Conservation (phyloP, 768 basidiomycete species). For the Melanogaster broomeanus region DNA sequence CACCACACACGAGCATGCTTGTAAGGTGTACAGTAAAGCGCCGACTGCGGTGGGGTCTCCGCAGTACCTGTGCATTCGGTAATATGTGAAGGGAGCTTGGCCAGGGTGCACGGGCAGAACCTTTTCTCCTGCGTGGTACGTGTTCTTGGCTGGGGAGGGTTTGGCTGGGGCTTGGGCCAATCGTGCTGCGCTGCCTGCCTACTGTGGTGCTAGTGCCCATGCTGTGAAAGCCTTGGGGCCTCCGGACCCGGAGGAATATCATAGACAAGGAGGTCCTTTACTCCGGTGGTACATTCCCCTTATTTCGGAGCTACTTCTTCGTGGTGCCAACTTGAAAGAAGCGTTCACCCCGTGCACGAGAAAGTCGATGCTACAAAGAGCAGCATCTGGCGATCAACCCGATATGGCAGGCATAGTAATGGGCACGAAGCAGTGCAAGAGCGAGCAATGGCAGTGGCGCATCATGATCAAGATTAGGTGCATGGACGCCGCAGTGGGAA, state of each 20-base stretch:
- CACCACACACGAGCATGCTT: slow-evolving; percentile 18
- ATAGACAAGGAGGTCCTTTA: slow-evolving; percentile 10
- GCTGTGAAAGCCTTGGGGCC: too few relatives aligned
- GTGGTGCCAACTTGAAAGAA: not conserved
- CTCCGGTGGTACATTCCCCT: too few relatives aligned
- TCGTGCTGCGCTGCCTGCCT: not conserved
- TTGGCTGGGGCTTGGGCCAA: not conserved
- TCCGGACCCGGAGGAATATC: not conserved
- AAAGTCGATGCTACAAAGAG: not conserved
- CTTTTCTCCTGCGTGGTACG: not conserved
- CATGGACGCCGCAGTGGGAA: too few relatives aligned
- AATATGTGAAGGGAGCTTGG: too few relatives aligned
- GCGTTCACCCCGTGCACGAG: not conserved
- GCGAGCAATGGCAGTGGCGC: too few relatives aligned
- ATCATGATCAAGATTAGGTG: too few relatives aligned
- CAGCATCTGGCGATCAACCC: slow-evolving; percentile 7
- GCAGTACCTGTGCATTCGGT: too few relatives aligned
- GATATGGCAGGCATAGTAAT: slow-evolving; percentile 12
- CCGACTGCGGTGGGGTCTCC: slow-evolving; percentile 16
- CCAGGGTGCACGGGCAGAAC: not conserved
- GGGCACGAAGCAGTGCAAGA: not conserved
- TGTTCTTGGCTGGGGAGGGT: not conserved
- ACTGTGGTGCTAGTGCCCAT: slow-evolving; percentile 20
- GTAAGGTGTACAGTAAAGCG: slow-evolving; percentile 24
- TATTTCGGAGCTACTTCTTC: too few relatives aligned